Evolutionary conservation across 2,329 filamentous ascomycete species (phyloP).

Genomic region (Elsinoe arachidis): DNA sequence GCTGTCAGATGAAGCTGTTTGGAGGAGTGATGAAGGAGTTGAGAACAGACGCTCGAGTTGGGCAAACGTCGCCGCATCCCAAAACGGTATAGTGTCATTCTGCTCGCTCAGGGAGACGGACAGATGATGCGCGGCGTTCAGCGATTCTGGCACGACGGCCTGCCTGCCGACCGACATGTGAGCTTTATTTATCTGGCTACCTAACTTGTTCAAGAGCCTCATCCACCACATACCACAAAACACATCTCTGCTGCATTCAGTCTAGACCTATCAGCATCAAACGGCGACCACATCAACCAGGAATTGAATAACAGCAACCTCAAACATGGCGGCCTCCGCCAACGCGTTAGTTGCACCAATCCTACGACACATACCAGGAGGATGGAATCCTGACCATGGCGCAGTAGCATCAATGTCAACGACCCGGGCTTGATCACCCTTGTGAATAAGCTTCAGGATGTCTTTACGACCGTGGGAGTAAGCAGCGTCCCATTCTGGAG

Average conservation of each 20-base stretch:
- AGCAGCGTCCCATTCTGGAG: slow-evolving; percentile 27
- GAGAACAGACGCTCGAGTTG: neutral
- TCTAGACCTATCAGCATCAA: neutral
- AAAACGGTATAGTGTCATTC: neutral
- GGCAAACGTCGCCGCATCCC: neutral
- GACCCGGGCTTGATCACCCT: slow-evolving; percentile 65
- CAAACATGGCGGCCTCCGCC: slow-evolving; percentile 17
- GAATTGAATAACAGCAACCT: slow-evolving; percentile 9
- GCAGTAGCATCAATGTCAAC: slow-evolving; percentile 59
- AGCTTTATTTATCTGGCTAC: slow-evolving; percentile 11
- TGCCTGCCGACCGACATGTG: neutral
- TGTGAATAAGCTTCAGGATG: slow-evolving; percentile 99
- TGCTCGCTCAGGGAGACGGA: neutral
- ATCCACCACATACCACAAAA: neutral
- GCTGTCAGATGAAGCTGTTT: neutral
- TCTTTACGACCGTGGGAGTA: slow-evolving; percentile 91
- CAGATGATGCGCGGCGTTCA: neutral
- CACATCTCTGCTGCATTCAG: neutral
- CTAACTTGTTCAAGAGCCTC: slow-evolving; percentile 1
- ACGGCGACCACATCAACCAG: neutral
- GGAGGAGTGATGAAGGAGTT: neutral
- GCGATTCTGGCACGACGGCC: neutral
- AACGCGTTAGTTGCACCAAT: slow-evolving; percentile 14
- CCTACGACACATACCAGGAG: neutral
- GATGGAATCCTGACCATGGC: slow-evolving; percentile 5